Base-by-base conservation (phyloP, 2,329 filamentous ascomycete genomes). In the Clonostachys rhizophaga region DNA sequence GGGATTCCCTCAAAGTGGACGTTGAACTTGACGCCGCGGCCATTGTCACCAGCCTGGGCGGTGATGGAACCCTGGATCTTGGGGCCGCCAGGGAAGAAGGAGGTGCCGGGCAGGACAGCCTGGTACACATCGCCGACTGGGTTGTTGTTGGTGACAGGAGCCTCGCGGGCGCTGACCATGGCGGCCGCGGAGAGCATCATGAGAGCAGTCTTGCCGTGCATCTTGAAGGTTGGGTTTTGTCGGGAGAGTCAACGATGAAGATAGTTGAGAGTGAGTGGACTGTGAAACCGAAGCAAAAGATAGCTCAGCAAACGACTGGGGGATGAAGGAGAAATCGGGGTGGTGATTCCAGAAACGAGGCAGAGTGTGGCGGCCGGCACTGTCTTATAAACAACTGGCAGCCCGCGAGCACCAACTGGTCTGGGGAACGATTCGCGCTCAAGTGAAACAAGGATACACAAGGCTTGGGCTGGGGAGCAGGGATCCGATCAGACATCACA, bases 1-100 rank as follows among this genome's bases (percentile, higher is more conserved):
- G 83, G 82, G 9, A 87, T 67, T 56, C 83, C 82, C 47, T 69
- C 73, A 57, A 86, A 77, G 34, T 70, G 64, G 53, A 83, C 72
- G 46, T 69, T 64, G 60, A 81, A 79, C 46, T 69, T 62, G 45
- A 85, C 75, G 40, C 83, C 83, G 20, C 71, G 66, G 44, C 78
- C 79, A 47, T 74, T 67, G 1, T 70, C 61, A 39, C 66, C 66
- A 39, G 74, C 66, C 36, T 63, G 64, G 39, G 71, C 76, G 13
- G 64, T 65, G 55, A 86, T 64, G 34, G 56, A 70, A 14, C 82
- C 77, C 55, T 77, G 71, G 47, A 86, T 66, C 24, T 9, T 30
- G 24, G 24, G 24, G 9, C 24, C 24, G 24, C 24, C 24, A 30
- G 24, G 24, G 24, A 30, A 30, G 24, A 30, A 30, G 24, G 24